Evolutionary conservation across 495 filamentous ascomycete species (phyloP).

Genomic region (Aspergillus incahuasiensis): DNA sequence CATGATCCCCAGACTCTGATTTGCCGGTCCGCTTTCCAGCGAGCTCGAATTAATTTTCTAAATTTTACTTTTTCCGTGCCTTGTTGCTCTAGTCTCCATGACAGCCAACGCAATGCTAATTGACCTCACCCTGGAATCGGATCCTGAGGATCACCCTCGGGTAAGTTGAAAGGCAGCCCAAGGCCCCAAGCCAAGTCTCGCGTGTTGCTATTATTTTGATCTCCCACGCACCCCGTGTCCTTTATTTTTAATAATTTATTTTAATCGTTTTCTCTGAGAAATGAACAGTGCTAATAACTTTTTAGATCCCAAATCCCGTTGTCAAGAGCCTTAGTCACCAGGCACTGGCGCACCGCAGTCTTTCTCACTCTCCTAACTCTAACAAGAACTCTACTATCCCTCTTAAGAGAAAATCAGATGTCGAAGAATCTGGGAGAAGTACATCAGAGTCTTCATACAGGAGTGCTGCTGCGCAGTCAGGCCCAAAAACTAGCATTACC

Average conservation of each 20-base stretch:
- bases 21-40: neutral
- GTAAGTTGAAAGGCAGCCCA: slow-evolving; percentile 6
- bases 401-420: slow-evolving; percentile 17
- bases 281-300: neutral
- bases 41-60: neutral
- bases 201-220: slow-evolving; percentile 1
- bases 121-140: slow-evolving; percentile 24
- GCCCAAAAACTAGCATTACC: neutral
- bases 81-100: neutral
- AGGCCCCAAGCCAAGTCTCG: neutral
- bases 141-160: slow-evolving; percentile 13
- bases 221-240: too few relatives aligned
- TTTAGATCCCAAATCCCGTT: neutral
- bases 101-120: slow-evolving; percentile 15
- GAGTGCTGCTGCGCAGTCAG: neutral
- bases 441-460: neutral
- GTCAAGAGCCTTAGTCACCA: neutral
- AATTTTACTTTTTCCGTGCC: neutral
- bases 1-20: neutral
- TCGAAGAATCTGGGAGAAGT: slow-evolving; percentile 1
- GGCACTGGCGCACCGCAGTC: slow-evolving; percentile 5
- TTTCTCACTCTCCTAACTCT: neutral
- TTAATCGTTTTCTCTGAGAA: neutral
- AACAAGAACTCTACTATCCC: slow-evolving; percentile 5
- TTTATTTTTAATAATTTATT: neutral